A percentile compares a stretch with the other conserved stretches of the same genome.
These are phyloP conservation scores for Agrocybe praecox DNA, from an alignment of 768 basidiomycete genomes.

Conservation along the genomic window DNA sequence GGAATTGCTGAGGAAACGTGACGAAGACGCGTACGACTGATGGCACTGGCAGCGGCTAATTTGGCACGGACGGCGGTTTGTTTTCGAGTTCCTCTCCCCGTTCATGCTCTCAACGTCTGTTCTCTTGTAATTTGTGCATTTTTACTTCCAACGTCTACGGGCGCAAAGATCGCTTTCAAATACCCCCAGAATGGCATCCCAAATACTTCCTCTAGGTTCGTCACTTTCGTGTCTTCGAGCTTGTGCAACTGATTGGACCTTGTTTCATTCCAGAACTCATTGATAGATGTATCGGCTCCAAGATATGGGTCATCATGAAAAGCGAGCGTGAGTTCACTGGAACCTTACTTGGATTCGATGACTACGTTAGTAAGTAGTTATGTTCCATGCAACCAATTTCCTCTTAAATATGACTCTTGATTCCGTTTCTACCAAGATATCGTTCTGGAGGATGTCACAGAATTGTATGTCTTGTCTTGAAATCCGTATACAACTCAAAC, in stretches of 20 bases:
- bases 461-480: constrained; percentile 73
- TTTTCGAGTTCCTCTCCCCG: neutral
- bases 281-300: constrained; percentile 95
- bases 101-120: constrained; percentile 4
- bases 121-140: neutral
- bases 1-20: neutral
- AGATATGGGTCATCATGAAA: constrained; percentile 99
- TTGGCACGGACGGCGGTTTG: neutral
- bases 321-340: constrained; percentile 96
- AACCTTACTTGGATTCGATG: constrained; percentile 93
- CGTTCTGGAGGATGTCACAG: constrained; percentile 95
- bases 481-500: neutral
- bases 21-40: neutral
- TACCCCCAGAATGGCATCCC: constrained; percentile 95
- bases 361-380: constrained; percentile 92
- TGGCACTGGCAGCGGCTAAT: neutral
- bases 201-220: constrained; percentile 89
- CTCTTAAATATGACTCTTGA: neutral
- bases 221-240: constrained; percentile 8
- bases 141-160: neutral
- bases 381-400: neutral
- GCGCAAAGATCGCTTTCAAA: too few species aligned
- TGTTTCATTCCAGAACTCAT: constrained; percentile 71
- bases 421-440: constrained; percentile 55
- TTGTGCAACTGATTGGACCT: neutral